Evolutionary conservation across 2,329 filamentous ascomycete genomes (phyloP), one percentile per base, ranked within the genome.

Genomic region (Phaeoacremonium minimum): DNA sequence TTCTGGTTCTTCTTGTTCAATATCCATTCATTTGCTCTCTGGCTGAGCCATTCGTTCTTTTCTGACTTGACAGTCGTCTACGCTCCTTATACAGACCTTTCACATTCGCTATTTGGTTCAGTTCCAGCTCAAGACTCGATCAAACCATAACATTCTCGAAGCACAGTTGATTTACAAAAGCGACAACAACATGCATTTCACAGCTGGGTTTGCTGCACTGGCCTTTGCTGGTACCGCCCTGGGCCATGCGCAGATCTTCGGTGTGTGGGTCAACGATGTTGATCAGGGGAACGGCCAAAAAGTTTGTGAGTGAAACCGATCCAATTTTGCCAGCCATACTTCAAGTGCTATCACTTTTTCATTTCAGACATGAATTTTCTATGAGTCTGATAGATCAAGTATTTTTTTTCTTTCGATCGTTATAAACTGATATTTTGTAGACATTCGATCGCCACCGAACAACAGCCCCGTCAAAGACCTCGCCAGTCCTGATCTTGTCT

Each of bases 401-500:
- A n/a, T n/a, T n/a, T n/a, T n/a, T n/a, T n/a, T n/a, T n/a, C n/a
- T n/a, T n/a, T n/a, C n/a, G n/a, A n/a, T n/a, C n/a, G n/a, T n/a
- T n/a, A n/a, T n/a, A n/a, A n/a, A n/a, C n/a, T n/a, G n/a, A n/a
- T n/a, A n/a, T n/a, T n/a, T n/a, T n/a, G n/a, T n/a, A n/a, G n/a
- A 66, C 54, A 67, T 68, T 50, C 64, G 65, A 34, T 57, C 55
- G 28, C 66, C 67, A 32, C 48, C 55, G 37, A 63, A 45, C 58
- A 70, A 70, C 58, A 52, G 33, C 46, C 63, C 63, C 40, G 56
- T 66, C 47, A 65, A 64, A 69, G 68, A 62, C 57, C 59, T 57
- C 48, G 57, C 43, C 38, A 63, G 36, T 52, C 52, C 64, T 43
- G 51, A 57, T 33, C 47, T 71, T 22, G 63, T 57, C 42, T 71